These are phyloP conservation scores for Xylariaceae sp. DNA, from an alignment of 2,329 filamentous ascomycete species.

Conservation along the genomic window DNA sequence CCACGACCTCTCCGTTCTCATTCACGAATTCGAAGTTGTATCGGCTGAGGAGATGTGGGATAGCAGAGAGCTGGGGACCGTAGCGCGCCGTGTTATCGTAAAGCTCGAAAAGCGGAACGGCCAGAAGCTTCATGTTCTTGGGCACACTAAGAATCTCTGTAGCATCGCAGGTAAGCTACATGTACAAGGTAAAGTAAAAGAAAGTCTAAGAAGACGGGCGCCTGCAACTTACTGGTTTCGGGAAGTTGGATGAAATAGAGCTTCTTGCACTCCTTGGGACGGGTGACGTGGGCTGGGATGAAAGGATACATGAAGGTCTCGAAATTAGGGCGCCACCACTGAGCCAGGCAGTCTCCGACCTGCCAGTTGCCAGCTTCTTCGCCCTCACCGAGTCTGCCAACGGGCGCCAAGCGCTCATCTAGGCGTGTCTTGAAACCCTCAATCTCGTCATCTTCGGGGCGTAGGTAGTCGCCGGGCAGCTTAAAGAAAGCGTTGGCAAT, in stretches of 20 bases:
- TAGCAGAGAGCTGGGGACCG: slow-evolving; percentile 91
- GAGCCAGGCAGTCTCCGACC: slow-evolving; percentile 87
- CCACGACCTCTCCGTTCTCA: slow-evolving; percentile 82
- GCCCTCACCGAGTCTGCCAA: slow-evolving; percentile 78
- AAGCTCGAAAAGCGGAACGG: slow-evolving; percentile 92
- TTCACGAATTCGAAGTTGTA: slow-evolving; percentile 99
- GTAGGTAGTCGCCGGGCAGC: slow-evolving; percentile 91
- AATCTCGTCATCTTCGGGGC: slow-evolving; percentile 83
- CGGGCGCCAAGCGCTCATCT: slow-evolving; percentile 88
- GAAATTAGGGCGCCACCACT: slow-evolving; percentile 99
- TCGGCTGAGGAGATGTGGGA: slow-evolving; percentile 86
- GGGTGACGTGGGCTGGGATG: slow-evolving; percentile 88
- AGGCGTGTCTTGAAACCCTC: slow-evolving; percentile 90
- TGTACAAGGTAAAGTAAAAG: background rate
- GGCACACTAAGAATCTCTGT: slow-evolving; percentile 90
- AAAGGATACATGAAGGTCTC: slow-evolving; percentile 99
- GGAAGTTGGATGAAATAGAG: slow-evolving; percentile 95
- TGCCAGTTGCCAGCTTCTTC: slow-evolving; percentile 86
- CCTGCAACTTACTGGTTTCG: slow-evolving; percentile 66
- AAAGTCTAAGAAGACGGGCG: background rate
- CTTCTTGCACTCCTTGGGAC: slow-evolving; percentile 99
- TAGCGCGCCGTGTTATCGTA: slow-evolving; percentile 97
- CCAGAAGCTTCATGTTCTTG: slow-evolving; percentile 99
- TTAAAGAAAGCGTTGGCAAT: slow-evolving; percentile 99
- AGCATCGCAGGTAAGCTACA: slow-evolving; percentile 19